Conservation (phyloP, 176 grass and related monocot species). For the Coix lacrymajobi region DNA sequence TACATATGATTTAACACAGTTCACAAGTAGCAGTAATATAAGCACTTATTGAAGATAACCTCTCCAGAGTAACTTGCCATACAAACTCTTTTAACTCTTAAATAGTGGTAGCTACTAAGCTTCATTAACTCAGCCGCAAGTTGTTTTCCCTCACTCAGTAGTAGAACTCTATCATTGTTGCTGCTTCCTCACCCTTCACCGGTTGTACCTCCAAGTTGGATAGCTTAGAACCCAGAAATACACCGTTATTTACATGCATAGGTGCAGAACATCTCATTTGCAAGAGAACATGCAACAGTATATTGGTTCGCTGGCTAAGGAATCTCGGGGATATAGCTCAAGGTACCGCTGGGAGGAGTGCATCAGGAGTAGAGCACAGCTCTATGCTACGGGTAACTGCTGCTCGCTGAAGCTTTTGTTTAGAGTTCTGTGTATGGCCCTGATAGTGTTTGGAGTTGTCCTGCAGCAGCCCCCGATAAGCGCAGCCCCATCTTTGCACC, state of each 20-base stretch:
- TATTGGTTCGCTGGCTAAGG: not conserved
- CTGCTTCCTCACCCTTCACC: constrained; percentile 7
- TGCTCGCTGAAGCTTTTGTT: constrained; percentile 18
- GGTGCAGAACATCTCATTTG: constrained; percentile 17
- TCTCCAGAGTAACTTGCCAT: constrained; percentile 5
- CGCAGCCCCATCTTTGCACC: constrained; percentile 68
- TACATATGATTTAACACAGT: not conserved
- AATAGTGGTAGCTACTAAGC: constrained; percentile 5
- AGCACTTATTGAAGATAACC: not conserved
- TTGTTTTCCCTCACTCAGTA: not conserved
- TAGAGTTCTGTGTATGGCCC: constrained; percentile 63
- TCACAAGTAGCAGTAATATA: not conserved
- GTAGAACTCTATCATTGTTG: not conserved
- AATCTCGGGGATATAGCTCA: not conserved
- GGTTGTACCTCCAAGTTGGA: not conserved
- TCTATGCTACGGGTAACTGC: not conserved
- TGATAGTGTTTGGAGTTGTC: constrained; percentile 94
- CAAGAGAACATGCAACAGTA: not conserved
- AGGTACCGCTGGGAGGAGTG: not conserved
- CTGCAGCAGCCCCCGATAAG: constrained; percentile 91
- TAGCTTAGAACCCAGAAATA: not conserved
- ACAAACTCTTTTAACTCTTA: not conserved
- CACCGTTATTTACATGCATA: constrained; percentile 2
- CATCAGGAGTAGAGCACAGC: not conserved
- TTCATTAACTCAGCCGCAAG: not conserved